Conservation (phyloP, 1,284 basidiomycete species). For the Irpex sp. region DNA sequence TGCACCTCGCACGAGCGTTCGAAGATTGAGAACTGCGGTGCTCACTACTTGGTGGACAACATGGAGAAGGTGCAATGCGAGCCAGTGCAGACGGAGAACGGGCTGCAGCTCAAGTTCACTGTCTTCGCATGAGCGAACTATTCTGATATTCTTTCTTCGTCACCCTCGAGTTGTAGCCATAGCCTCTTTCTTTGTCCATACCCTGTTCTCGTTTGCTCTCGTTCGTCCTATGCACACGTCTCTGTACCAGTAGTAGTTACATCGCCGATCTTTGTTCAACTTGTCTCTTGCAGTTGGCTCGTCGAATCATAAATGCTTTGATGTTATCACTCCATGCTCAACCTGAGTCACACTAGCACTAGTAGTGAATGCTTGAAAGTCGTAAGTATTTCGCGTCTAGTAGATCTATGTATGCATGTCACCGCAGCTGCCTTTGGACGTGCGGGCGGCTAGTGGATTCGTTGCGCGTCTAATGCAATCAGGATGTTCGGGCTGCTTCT, state of each 20-base stretch:
- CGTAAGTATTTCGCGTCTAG: too few relatives aligned
- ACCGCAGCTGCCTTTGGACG: not conserved
- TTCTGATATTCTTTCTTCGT: not conserved
- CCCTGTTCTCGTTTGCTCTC: too few relatives aligned
- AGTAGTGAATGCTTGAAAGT: too few relatives aligned
- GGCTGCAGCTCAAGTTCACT: conserved; percentile 35
- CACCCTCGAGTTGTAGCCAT: not conserved
- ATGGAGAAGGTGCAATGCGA: conserved; percentile 50
- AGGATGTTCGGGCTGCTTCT: not conserved
- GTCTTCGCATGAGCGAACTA: conserved; percentile 13
- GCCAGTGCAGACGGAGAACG: conserved; percentile 29
- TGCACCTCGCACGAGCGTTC: conserved; percentile 60
- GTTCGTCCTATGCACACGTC: too few relatives aligned
- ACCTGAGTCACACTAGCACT: too few relatives aligned
- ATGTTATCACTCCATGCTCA: too few relatives aligned
- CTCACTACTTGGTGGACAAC: conserved; percentile 61
- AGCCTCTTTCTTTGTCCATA: not conserved
- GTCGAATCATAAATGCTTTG: too few relatives aligned
- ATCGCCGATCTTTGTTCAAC: too few relatives aligned
- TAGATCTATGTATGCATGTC: not conserved
- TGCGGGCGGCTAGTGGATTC: not conserved
- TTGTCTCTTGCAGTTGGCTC: too few relatives aligned
- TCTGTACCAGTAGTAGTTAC: too few relatives aligned
- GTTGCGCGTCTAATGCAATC: not conserved
- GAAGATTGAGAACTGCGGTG: conserved; percentile 57